Evolutionary conservation across 257 asterid species (phyloP), one percentile per base, ranked within the genome.

Genomic region (Solanum medicagineum): DNA sequence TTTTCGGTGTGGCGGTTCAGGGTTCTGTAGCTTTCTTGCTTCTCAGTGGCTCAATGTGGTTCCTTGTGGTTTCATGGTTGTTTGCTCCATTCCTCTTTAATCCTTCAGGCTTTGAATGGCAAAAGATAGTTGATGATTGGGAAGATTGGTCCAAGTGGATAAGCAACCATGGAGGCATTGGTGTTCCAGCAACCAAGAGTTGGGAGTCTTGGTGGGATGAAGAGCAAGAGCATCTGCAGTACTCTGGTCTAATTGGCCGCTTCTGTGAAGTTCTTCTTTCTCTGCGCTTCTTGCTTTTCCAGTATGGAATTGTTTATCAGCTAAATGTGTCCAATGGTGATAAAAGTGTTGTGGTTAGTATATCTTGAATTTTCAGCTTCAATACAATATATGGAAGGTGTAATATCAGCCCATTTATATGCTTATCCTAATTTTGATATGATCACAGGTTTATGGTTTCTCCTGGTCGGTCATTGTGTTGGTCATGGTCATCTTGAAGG

Each of bases 151-250:
- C 88, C 44, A 96, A 93, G 92, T 96, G 99, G 99, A 93, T 96
- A 84, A 88, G 87, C 51, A 92, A 88, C 81, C 87, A 87, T 13
- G 99, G 99, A 62, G 98, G 99, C 45, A 92, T 96, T 32, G 99
- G 99, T 53, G 96, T 96, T 60, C 98, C 98, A 0, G 94, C 98
- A 45, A 87, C 87, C 86, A 94, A 96, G 92, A 96, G 99, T 84
- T 96, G 99, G 99, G 99, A 96, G 85, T 96, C 99, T 2, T 96
- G 99, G 99, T 96, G 99, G 99, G 90, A 91, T 8, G 98, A 94
- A 89, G 99, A 96, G 91, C 98, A 93, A 84, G 97, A 93, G 86
- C 99, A 96, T 89, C 97, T 96, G 24, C 90, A 90, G 53, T 47
- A 85, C 87, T 95, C 98, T 3, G 98, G 98, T 26, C 63, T 93